A percentile compares a stretch with the other conserved stretches of the same genome.
Evolutionary conservation across 2,329 filamentous ascomycete species (phyloP).

Genomic region (Arthrobotrys conoides): DNA sequence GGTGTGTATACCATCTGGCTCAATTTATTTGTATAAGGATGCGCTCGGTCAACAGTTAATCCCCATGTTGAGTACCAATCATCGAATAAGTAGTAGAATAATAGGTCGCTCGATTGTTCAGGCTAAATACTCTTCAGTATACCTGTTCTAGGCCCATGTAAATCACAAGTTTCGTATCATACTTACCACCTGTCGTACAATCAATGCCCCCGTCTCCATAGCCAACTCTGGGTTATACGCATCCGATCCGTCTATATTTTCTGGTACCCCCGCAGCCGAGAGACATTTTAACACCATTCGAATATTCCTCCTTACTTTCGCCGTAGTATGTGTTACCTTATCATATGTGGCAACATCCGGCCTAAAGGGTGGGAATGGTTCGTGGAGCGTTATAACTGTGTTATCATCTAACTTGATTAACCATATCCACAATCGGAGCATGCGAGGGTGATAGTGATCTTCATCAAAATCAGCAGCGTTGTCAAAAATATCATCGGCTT

Average conservation of each 20-base stretch:
- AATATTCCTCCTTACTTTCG: conserved; percentile 64
- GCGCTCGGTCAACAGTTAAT: conserved; percentile 73
- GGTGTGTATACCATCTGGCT: conserved; percentile 56
- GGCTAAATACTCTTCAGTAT: conserved; percentile 32
- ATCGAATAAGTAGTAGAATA: conserved; percentile 78
- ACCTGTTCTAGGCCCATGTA: not conserved
- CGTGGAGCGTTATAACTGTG: conserved; percentile 70
- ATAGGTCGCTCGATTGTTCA: conserved; percentile 72
- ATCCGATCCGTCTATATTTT: conserved; percentile 70
- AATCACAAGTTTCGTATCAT: not conserved
- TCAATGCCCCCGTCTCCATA: conserved; percentile 66
- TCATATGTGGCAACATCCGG: conserved; percentile 21
- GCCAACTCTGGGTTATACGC: conserved; percentile 64
- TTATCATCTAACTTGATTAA: conserved; percentile 66
- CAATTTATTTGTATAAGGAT: conserved; percentile 71
- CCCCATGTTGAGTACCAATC: conserved; percentile 77
- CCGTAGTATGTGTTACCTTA: conserved; percentile 32
- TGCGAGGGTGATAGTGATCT: conserved; percentile 65
- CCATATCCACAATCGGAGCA: conserved; percentile 71
- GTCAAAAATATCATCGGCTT: conserved; percentile 52
- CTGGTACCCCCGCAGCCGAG: conserved; percentile 64
- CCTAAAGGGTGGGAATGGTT: conserved; percentile 66
- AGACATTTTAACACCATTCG: conserved; percentile 63
- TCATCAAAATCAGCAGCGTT: conserved; percentile 47
- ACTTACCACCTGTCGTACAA: conserved; percentile 64